A percentile compares a stretch with the other conserved stretches of the same genome.
Evolutionary conservation across 805 yeast species (phyloP).

Genomic region (Saturnispora zaruensis): DNA sequence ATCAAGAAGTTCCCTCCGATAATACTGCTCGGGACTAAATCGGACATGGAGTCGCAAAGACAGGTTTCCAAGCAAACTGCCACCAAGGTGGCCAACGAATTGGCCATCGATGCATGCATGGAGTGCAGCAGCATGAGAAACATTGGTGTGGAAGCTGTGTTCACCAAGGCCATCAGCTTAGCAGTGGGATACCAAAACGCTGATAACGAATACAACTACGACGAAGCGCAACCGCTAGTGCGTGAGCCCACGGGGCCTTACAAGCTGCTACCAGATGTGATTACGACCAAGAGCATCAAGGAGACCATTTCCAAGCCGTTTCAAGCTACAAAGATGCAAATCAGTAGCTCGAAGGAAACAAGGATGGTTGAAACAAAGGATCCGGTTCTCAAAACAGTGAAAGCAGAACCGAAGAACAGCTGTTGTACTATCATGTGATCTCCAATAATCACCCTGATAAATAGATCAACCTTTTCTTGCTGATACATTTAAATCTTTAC

Average conservation of each 20-base stretch:
- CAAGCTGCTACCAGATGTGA: not conserved
- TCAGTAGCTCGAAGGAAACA: not conserved
- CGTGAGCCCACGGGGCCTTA: not conserved
- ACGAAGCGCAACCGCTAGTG: not conserved
- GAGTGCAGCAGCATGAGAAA: constrained; percentile 82
- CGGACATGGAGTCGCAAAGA: constrained; percentile 67
- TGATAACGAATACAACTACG: constrained; percentile 9
- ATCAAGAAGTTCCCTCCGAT: constrained; percentile 17
- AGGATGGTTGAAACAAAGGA: not conserved
- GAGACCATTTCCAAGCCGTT: not conserved
- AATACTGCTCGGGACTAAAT: constrained; percentile 65
- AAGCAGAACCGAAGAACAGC: not conserved
- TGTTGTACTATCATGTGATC: not conserved
- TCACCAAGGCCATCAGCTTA: constrained; percentile 29
- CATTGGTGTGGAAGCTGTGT: constrained; percentile 74
- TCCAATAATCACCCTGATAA: too few species aligned
- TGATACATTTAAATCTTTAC: too few species aligned
- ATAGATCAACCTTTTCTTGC: too few species aligned
- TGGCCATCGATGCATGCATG: constrained; percentile 30
- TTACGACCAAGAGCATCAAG: not conserved
- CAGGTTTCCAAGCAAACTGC: constrained; percentile 49
- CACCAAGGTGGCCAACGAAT: constrained; percentile 17
- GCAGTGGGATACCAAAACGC: constrained; percentile 10
- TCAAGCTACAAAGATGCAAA: not conserved
- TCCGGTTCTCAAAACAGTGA: not conserved